A percentile compares a stretch with the other conserved stretches of the same genome.
Conservation (phyloP, 148 eudicot genomes). For the Arctostaphylos glauca region DNA sequence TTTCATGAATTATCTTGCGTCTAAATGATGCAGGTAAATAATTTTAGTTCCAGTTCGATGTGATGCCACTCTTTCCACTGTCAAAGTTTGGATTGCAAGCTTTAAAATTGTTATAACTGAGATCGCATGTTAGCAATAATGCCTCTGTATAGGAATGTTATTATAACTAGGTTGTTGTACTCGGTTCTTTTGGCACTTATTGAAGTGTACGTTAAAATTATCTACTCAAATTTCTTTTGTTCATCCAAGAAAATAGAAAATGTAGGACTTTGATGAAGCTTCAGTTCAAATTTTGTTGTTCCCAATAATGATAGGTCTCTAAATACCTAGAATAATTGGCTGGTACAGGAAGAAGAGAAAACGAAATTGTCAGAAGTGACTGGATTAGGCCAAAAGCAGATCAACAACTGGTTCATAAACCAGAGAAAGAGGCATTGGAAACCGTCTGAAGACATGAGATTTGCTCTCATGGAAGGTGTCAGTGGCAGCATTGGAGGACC, state of each 20-base stretch:
- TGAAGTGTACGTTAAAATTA: background rate
- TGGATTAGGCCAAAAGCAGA: slow-evolving; percentile 49
- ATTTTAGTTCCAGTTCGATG: background rate
- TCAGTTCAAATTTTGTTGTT: background rate
- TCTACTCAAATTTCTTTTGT: background rate
- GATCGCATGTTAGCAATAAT: too few species aligned
- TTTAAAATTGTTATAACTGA: background rate
- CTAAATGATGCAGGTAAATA: background rate
- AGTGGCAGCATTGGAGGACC: slow-evolving; percentile 25
- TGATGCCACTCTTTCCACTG: background rate
- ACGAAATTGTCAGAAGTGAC: slow-evolving; percentile 34
- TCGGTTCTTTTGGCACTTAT: background rate
- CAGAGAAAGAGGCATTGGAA: slow-evolving; percentile 54
- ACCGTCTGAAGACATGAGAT: slow-evolving; percentile 49
- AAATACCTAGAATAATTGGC: background rate
- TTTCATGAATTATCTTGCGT: background rate
- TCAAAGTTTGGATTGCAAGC: background rate
- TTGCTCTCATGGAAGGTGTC: slow-evolving; percentile 47
- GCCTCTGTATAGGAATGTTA: background rate
- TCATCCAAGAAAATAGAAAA: background rate
- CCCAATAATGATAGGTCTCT: background rate
- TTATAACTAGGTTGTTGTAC: background rate
- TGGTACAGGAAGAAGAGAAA: slow-evolving; percentile 47
- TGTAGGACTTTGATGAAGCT: slow-evolving; percentile 2
- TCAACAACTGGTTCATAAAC: slow-evolving; percentile 51